These are phyloP conservation scores for Penicillium sp. DNA, from an alignment of 2,329 filamentous ascomycete species.

Conservation along the genomic window DNA sequence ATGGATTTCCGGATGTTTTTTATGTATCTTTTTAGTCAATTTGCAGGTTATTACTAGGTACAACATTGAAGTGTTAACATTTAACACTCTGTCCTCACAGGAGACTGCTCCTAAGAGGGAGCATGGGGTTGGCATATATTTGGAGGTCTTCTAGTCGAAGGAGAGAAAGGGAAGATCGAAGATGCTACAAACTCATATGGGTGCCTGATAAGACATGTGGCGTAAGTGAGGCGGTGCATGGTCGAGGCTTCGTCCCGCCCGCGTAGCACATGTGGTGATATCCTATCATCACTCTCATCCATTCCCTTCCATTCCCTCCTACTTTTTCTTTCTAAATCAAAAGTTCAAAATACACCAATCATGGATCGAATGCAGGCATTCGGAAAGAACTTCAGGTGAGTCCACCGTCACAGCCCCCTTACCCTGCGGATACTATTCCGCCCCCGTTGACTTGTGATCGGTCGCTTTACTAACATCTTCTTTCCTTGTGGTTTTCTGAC, in stretches of 20 bases:
- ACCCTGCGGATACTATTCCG: conserved; percentile 6
- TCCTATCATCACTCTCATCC: conserved; percentile 12
- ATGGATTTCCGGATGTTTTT: background rate
- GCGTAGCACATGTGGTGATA: conserved; percentile 12
- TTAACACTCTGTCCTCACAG: background rate
- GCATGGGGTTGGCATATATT: background rate
- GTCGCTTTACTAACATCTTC: conserved; percentile 33
- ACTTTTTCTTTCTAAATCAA: background rate
- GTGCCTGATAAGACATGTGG: conserved; percentile 24
- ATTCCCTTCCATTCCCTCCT: conserved; percentile 1
- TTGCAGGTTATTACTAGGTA: background rate
- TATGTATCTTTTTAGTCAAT: conserved; percentile 5
- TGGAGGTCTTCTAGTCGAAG: background rate
- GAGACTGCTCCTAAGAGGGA: too few relatives aligned
- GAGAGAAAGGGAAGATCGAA: background rate
- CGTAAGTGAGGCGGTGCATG: conserved; percentile 27
- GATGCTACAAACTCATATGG: background rate
- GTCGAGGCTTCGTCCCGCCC: conserved; percentile 18
- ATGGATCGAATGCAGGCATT: conserved; percentile 72
- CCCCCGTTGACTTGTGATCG: conserved; percentile 17
- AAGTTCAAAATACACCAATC: conserved; percentile 13
- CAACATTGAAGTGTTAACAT: background rate
- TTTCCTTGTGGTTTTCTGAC: conserved; percentile 45
- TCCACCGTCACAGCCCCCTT: conserved; percentile 17
- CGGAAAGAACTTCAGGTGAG: conserved; percentile 69